Percentiles rank a stretch among this genome's conserved stretches.
Evolutionary conservation across 2,329 filamentous ascomycete species (phyloP).

Genomic region (Penicillium sp.): DNA sequence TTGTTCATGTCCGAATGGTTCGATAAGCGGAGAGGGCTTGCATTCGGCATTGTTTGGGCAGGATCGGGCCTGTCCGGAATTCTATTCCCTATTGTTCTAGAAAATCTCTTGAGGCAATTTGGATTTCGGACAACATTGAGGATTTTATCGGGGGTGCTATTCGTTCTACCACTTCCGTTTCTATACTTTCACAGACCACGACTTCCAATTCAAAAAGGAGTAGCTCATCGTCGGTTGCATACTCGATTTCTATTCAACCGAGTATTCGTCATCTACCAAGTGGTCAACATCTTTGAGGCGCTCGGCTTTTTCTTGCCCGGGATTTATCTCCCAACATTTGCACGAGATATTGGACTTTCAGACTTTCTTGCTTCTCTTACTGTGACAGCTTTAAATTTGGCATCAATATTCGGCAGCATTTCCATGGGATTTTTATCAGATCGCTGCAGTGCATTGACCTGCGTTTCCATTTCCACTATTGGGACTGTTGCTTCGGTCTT

Average conservation of each 20-base stretch:
- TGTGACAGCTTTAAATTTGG: slow-evolving; percentile 37
- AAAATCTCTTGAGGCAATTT: slow-evolving; percentile 47
- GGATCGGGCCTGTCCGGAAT: slow-evolving; percentile 46
- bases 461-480: slow-evolving; percentile 47
- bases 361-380: slow-evolving; percentile 32
- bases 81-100: slow-evolving; percentile 50
- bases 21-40: slow-evolving; percentile 50
- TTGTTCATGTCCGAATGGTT: slow-evolving; percentile 58
- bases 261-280: slow-evolving; percentile 52
- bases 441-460: slow-evolving; percentile 42
- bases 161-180: slow-evolving; percentile 28
- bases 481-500: slow-evolving; percentile 49
- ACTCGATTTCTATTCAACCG: slow-evolving; percentile 40
- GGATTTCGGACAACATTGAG: slow-evolving; percentile 52
- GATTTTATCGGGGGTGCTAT: slow-evolving; percentile 43
- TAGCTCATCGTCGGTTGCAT: slow-evolving; percentile 44
- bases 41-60: slow-evolving; percentile 51
- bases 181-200: slow-evolving; percentile 48
- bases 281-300: slow-evolving; percentile 45
- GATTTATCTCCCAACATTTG: slow-evolving; percentile 46
- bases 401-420: slow-evolving; percentile 39
- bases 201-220: slow-evolving; percentile 36
- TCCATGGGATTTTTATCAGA: slow-evolving; percentile 47
- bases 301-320: slow-evolving; percentile 44
- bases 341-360: slow-evolving; percentile 30